Evolutionary conservation across 1,284 basidiomycete species (phyloP), one percentile per base, ranked within the genome.

Genomic region (Apiotrichum gamsii): DNA sequence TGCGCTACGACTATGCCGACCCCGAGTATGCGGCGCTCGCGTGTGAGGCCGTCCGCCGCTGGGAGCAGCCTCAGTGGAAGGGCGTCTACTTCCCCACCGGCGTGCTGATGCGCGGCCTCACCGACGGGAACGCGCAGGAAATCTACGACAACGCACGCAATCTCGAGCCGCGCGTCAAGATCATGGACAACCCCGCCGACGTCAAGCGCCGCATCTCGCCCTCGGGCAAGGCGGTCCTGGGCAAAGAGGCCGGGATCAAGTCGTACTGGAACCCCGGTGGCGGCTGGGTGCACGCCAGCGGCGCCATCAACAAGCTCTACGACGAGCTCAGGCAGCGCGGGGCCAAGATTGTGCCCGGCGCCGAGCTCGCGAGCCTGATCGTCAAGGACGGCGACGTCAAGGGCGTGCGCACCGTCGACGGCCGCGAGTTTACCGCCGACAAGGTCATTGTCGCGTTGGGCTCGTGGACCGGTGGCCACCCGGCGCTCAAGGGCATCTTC

Each of bases 211-310:
- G 28, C n/a, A 40, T 59, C 8, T 41, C 47, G 15, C 45, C 47
- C 0, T 45, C 42, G 4, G 35, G 42, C n/a, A 18, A 34, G 3
- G 41, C 11, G 2, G 33, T 29, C 6, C 6, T 35, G 8, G 33
- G 24, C 33, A 18, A 35, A 4, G 25, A 19, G 10, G 36, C 18
- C 3, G 20, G 16, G 19, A 8, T 5, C n/a, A 20, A 20, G 13
- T 13, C 82, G 0, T 90, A 85, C 62, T 62, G 85, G 42, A 90
- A 89, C 60, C 73, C 72, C 2, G 80, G 85, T 36, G 81, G 84
- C 1, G 90, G 89, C 4, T 93, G 89, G 90, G 86, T 80, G 3
- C 76, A 83, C 59, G 85, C 89, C 2, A 74, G 79, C 3, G 78
- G 80, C 57, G 87, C 83, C 2, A 64, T 87, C 8, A 56, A 69